Evolutionary conservation across 1,284 basidiomycete genomes (phyloP), one percentile per base, ranked within the genome.

Genomic region (Phenoliferia sp.): DNA sequence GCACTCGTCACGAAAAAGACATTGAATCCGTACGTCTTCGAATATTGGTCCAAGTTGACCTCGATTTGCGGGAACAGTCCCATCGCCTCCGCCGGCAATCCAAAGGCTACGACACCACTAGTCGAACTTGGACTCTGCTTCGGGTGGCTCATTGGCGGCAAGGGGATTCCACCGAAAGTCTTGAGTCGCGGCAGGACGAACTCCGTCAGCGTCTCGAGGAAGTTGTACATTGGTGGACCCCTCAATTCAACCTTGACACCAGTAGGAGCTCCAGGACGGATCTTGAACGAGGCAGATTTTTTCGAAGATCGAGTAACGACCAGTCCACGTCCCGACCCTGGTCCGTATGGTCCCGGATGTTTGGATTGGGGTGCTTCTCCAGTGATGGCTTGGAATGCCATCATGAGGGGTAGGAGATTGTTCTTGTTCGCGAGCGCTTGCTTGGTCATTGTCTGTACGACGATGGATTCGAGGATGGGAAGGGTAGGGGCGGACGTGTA

Each of bases 121-220:
- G 90, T 88, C 0, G 89, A 87, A 56, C 87, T 88, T 0, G 92
- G 88, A n/a, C 68, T 69, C 54, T 74, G 69, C 3, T 64, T 66
- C 59, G 75, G 73, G 60, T 67, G 66, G 35, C 71, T 71, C 36
- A 85, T 79, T 52, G 90, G 83, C 65, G 90, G 87, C 67, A 94
- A 81, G 3, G 84, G 78, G 69, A 99, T 80, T 31, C 95, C 96
- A 9, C 84, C 83, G 82, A 94, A 99, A 74, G 96, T 94, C 75
- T 94, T 86, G 71, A 97, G 80, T 29, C 95, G 87, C 3, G 95
- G 96, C 29, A 98, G 83, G 62, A 99, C 95, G 78, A 98, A 98
- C 75, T 97, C 94, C 74, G 88, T 87, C 73, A 99, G 85, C 9
- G 87, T 87, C 69, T 88, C 87, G 68, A 99, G 82, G 80, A 99